These are phyloP conservation scores for Huiozyma naganishii DNA, from an alignment of 805 yeast genomes.

Conservation along the genomic window DNA sequence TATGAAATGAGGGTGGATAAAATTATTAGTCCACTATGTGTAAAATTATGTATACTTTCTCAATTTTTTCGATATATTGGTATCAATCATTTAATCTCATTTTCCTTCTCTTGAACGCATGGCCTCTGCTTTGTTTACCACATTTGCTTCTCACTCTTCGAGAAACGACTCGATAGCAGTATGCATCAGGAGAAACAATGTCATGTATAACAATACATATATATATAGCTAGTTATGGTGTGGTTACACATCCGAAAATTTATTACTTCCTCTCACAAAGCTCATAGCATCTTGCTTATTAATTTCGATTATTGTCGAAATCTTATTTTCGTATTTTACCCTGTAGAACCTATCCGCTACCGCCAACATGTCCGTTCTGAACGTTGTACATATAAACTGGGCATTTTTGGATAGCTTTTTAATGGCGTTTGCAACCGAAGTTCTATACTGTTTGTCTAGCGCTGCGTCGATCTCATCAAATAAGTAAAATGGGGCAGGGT, in stretches of 20 bases:
- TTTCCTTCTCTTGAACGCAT: too few relatives aligned
- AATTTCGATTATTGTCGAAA: slow-evolving; percentile 67
- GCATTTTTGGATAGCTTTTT: slow-evolving; percentile 54
- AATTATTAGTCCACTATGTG: too few relatives aligned
- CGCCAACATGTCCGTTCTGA: slow-evolving; percentile 83
- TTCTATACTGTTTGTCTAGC: slow-evolving; percentile 81
- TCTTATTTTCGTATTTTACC: slow-evolving; percentile 72
- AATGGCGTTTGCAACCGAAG: slow-evolving; percentile 73
- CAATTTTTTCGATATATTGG: too few relatives aligned
- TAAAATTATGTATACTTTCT: too few relatives aligned
- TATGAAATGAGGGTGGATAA: too few relatives aligned
- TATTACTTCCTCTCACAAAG: slow-evolving; percentile 59
- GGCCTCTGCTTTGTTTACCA: too few relatives aligned
- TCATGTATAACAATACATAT: too few relatives aligned
- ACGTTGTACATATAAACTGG: slow-evolving; percentile 93
- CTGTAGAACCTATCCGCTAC: slow-evolving; percentile 84
- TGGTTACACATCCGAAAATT: slow-evolving; percentile 18
- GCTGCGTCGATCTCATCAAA: slow-evolving; percentile 97
- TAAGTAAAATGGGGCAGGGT: slow-evolving; percentile 93
- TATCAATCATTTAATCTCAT: too few relatives aligned
- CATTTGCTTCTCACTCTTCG: too few relatives aligned
- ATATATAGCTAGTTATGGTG: background rate
- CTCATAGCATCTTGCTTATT: slow-evolving; percentile 61
- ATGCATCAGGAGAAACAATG: too few relatives aligned
- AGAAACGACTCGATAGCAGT: too few relatives aligned